Evolutionary conservation across 805 yeast species (phyloP), one percentile per base, ranked within the genome.

Genomic region (Yarrowia porcina): DNA sequence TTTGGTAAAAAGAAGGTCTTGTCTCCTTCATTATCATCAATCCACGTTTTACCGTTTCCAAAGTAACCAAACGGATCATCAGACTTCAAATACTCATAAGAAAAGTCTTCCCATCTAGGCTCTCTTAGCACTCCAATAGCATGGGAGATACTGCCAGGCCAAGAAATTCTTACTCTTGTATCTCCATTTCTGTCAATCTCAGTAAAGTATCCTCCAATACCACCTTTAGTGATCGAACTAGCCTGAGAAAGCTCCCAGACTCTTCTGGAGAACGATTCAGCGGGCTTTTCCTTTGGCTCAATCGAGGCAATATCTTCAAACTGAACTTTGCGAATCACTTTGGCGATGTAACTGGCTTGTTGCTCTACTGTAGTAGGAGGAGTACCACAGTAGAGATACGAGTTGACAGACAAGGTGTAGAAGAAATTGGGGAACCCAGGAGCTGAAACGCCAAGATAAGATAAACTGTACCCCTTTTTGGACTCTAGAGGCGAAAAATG

Each of bases 1-100:
- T 52, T 3, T 3, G 23, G 5, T 8, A 35, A n/a, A 25, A n/a
- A 52, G 17, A 52, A 52, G 13, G 59, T 35, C 33, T 52, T 35
- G 17, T 52, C 59, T 8, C 59, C 59, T 1, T 23, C 28, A 11
- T 52, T 12, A 17, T 52, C 59, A 18, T 52, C 59, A 17, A 52
- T 32, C 59, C 59, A 52, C 3, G 67, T 65, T 38, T 65, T 27
- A 7, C 67, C 67, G 47, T 49, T 63, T 10, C 67, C 66, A 9
- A 62, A 41, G 45, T 47, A 65, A 1, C 23, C 38, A 44, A 41
- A 65, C 6, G 28, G 42, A 38, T 65, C 54, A 2, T 54, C 44
- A 1, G 67, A 60, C 27, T 63, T 17, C 17, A 50, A 60, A 38
- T 64, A 65, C 27, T 38, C 63, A 35, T 52, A 33, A 12, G 49